These are phyloP conservation scores for Nigrograna mackinnonii DNA, from an alignment of 2,329 filamentous ascomycete genomes.

Conservation along the genomic window DNA sequence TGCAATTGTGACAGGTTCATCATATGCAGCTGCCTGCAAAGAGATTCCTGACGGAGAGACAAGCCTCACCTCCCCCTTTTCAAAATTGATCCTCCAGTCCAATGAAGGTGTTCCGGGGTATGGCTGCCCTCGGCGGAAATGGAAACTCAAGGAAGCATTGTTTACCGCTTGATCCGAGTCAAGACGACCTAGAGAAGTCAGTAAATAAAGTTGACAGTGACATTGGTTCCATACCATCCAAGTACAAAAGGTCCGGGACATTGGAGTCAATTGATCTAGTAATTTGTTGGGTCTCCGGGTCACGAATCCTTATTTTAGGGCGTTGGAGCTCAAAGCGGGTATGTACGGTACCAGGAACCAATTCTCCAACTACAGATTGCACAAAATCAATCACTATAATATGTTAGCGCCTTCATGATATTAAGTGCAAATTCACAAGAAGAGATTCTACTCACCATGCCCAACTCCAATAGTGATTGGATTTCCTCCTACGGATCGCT, in stretches of 20 bases:
- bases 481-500: constrained; percentile 48
- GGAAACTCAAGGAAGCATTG: constrained; percentile 48
- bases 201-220: background rate
- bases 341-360: constrained; percentile 34
- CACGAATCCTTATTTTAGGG: constrained; percentile 34
- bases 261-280: constrained; percentile 36
- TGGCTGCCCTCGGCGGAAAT: constrained; percentile 52
- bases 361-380: constrained; percentile 52
- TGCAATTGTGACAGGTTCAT: constrained; percentile 46
- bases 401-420: too few species aligned
- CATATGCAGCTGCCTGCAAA: constrained; percentile 16
- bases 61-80: constrained; percentile 39
- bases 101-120: constrained; percentile 54
- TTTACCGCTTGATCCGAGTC: constrained; percentile 25
- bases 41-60: constrained; percentile 30
- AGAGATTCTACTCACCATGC: constrained; percentile 23
- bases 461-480: constrained; percentile 38
- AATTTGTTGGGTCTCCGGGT: constrained; percentile 25
- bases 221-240: constrained; percentile 43
- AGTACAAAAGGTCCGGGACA: constrained; percentile 50
- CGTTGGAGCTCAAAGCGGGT: constrained; percentile 53
- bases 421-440: too few species aligned
- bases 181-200: background rate
- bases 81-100: constrained; percentile 55
- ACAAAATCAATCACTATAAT: constrained; percentile 48